A percentile compares a stretch with the other conserved stretches of the same genome.
phyloP scores from a whole-genome alignment of 129 eudicot genomes.

The Cynara cardunculus region DNA sequence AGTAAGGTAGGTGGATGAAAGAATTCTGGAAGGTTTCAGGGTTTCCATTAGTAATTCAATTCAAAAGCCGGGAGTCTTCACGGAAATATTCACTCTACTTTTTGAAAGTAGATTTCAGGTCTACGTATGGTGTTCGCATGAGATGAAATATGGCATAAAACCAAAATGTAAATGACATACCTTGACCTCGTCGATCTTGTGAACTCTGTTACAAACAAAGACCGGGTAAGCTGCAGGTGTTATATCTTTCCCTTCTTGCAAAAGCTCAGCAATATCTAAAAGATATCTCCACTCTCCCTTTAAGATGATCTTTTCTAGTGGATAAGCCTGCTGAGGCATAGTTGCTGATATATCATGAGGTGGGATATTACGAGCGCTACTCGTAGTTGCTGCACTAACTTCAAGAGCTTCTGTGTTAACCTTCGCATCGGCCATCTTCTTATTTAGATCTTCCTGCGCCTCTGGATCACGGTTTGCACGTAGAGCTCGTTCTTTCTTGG shows the following conservation, averaged over 20 bases:
- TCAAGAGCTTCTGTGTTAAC: conserved; percentile 53
- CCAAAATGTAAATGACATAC: conserved; percentile 36
- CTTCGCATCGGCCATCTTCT: conserved; percentile 32
- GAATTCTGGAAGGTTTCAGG: too few relatives aligned
- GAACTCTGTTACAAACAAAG: conserved; percentile 59
- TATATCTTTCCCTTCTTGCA: conserved; percentile 34
- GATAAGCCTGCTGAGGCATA: conserved; percentile 63
- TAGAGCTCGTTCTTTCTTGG: conserved; percentile 27
- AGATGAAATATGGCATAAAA: too few relatives aligned
- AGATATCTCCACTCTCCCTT: conserved; percentile 84
- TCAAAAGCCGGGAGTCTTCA: too few relatives aligned
- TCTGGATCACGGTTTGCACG: conserved; percentile 43
- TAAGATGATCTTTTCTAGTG: conserved; percentile 59
- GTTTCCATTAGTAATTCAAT: too few relatives aligned
- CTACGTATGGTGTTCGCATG: too few relatives aligned
- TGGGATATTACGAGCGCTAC: conserved; percentile 60
- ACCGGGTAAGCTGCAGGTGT: conserved; percentile 40
- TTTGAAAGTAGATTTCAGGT: too few relatives aligned
- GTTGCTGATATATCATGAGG: conserved; percentile 75
- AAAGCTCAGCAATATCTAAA: conserved; percentile 39
- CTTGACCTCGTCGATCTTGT: conserved; percentile 47
- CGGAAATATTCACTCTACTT: too few relatives aligned
- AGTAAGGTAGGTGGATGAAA: too few relatives aligned
- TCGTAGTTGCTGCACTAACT: conserved; percentile 22
- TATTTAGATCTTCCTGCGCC: conserved; percentile 41